Evolutionary conservation across 306 rosid genomes (phyloP), one percentile per base, ranked within the genome.

Genomic region (Glycine soja): DNA sequence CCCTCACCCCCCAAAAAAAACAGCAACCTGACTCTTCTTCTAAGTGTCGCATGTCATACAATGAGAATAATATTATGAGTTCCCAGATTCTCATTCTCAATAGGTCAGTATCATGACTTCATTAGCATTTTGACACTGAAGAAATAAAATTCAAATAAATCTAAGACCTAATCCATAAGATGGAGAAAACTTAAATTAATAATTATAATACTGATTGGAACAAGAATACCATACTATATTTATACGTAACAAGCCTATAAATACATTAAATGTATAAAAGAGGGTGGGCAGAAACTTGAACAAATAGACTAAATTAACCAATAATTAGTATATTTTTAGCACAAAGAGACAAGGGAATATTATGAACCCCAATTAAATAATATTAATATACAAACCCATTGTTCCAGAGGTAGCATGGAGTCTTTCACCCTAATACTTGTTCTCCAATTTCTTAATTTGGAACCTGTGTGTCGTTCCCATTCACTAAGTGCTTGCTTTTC

Each of bases 401-500:
- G 99, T 89, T 96, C 99, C 78, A 96, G 85, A 4, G 97, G 90
- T 84, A 96, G 91, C 93, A 89, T 90, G 78, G 99, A 90, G 88
- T 84, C 94, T 86, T 96, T 96, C 81, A 96, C 98, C 79, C 86
- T 86, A 67, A 96, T 92, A 80, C 99, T 96, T 48, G 90, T 90
- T 83, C 81, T 96, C 99, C 99, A 96, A 86, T 96, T 88, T 90
- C 94, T 90, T 30, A 90, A 85, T 77, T 96, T 96, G 77, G 98
- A 93, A 79, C 99, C 99, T 0, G 97, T 90, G 80, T 96, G 99
- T 10, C 89, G 88, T 85, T 93, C 98, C 99, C 99, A 96, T 79
- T 92, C 98, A 52, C 98, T 93, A 80, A 96, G 99, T 38, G 97
- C 95, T 86, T 93, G 97, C 88, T 96, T 96, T 88, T 93, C 94